A percentile compares a stretch with the other conserved stretches of the same genome.
Conservation (phyloP, 805 yeast species). For the Tetrapisispora taiwanensis region DNA sequence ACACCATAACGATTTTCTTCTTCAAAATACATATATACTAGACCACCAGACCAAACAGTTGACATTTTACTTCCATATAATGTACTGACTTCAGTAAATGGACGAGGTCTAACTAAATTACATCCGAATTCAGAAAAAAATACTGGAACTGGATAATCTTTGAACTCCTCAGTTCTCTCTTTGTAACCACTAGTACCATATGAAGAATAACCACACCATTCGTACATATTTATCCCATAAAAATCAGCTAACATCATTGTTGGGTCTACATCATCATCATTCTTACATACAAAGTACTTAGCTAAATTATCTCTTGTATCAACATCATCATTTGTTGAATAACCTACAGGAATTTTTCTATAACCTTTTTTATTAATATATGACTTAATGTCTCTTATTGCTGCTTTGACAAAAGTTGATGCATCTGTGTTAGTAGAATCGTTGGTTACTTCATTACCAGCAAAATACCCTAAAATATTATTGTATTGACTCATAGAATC, state of each 20-base stretch:
- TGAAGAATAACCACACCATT: slow-evolving; percentile 71
- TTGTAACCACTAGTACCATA: slow-evolving; percentile 57
- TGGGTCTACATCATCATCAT: neutral
- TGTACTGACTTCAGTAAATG: slow-evolving; percentile 60
- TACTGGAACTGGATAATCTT: slow-evolving; percentile 56
- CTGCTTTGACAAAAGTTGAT: slow-evolving; percentile 92
- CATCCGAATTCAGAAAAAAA: slow-evolving; percentile 81
- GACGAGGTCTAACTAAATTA: slow-evolving; percentile 55
- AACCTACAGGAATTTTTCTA: slow-evolving; percentile 85
- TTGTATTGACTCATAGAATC: slow-evolving; percentile 69
- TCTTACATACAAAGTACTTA: slow-evolving; percentile 63
- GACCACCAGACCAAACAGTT: slow-evolving; percentile 77
- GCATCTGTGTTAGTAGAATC: slow-evolving; percentile 75
- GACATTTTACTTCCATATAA: slow-evolving; percentile 60
- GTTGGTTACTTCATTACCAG: slow-evolving; percentile 95
- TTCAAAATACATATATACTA: slow-evolving; percentile 74
- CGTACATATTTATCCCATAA: slow-evolving; percentile 80
- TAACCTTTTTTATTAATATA: slow-evolving; percentile 55
- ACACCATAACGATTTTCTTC: slow-evolving; percentile 69
- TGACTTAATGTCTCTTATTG: slow-evolving; percentile 76
- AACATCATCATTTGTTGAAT: slow-evolving; percentile 82
- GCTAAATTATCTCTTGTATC: slow-evolving; percentile 73
- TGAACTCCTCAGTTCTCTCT: slow-evolving; percentile 51
- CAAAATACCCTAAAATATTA: slow-evolving; percentile 87
- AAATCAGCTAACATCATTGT: slow-evolving; percentile 59